A percentile compares a stretch with the other conserved stretches of the same genome.
phyloP scores from a whole-genome alignment of 352 stramenopile species.

The Pythium aristosporum region DNA sequence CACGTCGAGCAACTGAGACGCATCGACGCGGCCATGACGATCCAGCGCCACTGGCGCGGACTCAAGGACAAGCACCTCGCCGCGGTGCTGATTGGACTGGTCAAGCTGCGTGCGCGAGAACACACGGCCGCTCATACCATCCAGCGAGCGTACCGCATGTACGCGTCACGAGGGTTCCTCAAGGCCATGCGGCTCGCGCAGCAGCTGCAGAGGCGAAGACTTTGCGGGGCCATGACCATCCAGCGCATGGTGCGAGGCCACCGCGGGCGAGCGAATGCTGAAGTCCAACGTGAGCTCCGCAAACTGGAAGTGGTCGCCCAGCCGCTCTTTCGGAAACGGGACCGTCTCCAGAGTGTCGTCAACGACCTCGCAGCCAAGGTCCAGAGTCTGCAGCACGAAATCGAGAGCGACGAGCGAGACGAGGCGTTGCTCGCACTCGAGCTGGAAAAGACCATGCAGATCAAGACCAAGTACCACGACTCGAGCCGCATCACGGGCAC shows the following conservation, averaged over 20 bases:
- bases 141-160: constrained; percentile 59
- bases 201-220: constrained; percentile 39
- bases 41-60: constrained; percentile 77
- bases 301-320: constrained; percentile 72
- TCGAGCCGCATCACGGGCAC: constrained; percentile 84
- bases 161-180: constrained; percentile 60
- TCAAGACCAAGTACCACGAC: constrained; percentile 86
- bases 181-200: constrained; percentile 56
- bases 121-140: constrained; percentile 56
- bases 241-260: constrained; percentile 82
- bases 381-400: constrained; percentile 36
- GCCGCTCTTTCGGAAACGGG: constrained; percentile 65
- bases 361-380: constrained; percentile 55
- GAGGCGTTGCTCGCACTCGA: constrained; percentile 61
- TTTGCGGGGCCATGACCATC: constrained; percentile 52
- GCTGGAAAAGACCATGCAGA: constrained; percentile 80
- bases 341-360: constrained; percentile 40
- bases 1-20: constrained; percentile 40
- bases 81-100: constrained; percentile 63
- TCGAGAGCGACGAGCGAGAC: constrained; percentile 46
- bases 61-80: constrained; percentile 75
- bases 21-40: constrained; percentile 62
- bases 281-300: constrained; percentile 74
- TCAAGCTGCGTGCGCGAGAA: constrained; percentile 64
- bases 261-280: constrained; percentile 58